Percentiles rank a stretch among this genome's conserved stretches.
Conservation (phyloP, 139 green algal species). For the Astrephomene gubernaculifera region DNA sequence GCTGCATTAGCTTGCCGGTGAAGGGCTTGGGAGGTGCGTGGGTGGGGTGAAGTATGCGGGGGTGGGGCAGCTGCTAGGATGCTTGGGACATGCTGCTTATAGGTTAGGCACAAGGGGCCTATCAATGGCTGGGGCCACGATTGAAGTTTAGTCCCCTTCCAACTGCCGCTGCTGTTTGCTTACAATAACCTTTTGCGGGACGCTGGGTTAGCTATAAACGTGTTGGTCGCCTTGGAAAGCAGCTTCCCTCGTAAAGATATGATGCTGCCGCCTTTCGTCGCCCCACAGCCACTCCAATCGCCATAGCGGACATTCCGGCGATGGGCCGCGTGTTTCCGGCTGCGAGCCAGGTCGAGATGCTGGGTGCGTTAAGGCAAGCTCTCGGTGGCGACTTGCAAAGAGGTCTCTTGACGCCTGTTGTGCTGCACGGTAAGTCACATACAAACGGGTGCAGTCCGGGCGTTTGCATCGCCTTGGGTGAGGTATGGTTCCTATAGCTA, state of each 20-base stretch:
- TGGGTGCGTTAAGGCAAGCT: slow-evolving; percentile 9
- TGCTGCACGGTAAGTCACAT: neutral
- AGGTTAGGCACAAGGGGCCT: too few species aligned
- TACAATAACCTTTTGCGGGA: too few species aligned
- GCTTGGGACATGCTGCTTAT: too few species aligned
- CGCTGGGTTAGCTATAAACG: too few species aligned
- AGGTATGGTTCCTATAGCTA: too few species aligned
- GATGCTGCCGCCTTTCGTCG: neutral
- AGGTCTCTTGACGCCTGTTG: neutral
- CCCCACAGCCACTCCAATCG: slow-evolving; percentile 8
- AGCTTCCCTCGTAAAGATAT: too few species aligned
- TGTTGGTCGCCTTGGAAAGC: too few species aligned
- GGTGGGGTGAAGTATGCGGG: neutral
- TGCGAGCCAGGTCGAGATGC: slow-evolving; percentile 46
- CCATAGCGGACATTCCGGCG: slow-evolving; percentile 53
- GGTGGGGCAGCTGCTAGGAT: neutral
- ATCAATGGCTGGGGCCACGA: too few species aligned
- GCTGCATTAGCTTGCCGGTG: slow-evolving; percentile 59
- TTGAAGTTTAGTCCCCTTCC: too few species aligned
- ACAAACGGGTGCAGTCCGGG: too few species aligned
- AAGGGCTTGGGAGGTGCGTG: neutral
- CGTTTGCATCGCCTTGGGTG: too few species aligned
- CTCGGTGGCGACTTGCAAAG: neutral
- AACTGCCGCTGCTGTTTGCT: too few species aligned
- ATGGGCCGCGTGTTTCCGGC: neutral